Evolutionary conservation across 2,329 filamentous ascomycete species (phyloP).

Genomic region (Diaporthe amygdali): DNA sequence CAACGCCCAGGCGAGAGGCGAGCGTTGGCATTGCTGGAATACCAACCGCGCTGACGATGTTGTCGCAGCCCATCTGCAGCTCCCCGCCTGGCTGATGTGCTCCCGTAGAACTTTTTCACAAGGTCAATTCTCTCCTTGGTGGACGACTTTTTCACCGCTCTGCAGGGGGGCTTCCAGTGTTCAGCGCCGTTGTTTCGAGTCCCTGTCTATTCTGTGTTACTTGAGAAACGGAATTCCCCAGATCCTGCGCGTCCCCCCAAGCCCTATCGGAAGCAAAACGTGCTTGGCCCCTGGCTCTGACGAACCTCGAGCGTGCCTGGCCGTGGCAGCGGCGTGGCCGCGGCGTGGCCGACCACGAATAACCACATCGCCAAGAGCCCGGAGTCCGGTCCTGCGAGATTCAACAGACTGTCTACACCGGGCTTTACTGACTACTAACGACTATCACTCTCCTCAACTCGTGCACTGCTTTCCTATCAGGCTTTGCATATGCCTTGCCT

Average conservation of each 20-base stretch:
- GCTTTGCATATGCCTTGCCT: neutral
- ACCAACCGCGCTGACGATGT: neutral
- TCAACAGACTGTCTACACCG: neutral
- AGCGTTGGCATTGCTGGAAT: neutral
- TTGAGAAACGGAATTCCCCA: slow-evolving; percentile 2
- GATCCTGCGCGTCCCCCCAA: neutral
- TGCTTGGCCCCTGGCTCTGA: slow-evolving; percentile 1
- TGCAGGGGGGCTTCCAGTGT: slow-evolving; percentile 1
- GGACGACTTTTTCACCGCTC: neutral
- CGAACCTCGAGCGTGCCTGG: neutral
- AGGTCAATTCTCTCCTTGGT: neutral
- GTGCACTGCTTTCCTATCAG: neutral
- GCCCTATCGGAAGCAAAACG: neutral
- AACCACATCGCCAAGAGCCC: slow-evolving; percentile 4
- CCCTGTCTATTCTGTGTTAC: neutral
- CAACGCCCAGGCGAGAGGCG: neutral
- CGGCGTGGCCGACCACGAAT: neutral
- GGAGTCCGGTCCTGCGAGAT: neutral
- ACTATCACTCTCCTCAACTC: neutral
- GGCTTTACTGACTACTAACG: neutral
- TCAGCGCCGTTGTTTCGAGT: slow-evolving; percentile 8
- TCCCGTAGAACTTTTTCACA: neutral
- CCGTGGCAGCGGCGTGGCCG: neutral
- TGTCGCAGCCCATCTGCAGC: neutral
- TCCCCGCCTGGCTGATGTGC: neutral